A percentile compares a stretch with the other conserved stretches of the same genome.
These are phyloP conservation scores for Gigaspora rosea DNA, from an alignment of 192 early-diverging fungal species.

Conservation along the genomic window DNA sequence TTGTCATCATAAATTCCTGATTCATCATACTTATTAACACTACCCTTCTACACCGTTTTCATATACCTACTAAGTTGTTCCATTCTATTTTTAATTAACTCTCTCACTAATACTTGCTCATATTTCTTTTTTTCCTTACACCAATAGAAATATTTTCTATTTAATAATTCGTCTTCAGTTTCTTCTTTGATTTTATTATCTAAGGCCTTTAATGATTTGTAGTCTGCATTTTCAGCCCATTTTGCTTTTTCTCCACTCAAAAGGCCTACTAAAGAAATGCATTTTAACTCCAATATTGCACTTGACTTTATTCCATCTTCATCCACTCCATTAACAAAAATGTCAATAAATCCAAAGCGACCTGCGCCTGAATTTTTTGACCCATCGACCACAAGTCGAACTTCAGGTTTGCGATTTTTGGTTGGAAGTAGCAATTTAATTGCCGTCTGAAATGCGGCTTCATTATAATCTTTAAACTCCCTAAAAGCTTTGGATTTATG, in stretches of 20 bases:
- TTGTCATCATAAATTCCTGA: conserved; percentile 11
- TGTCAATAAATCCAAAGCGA: conserved; percentile 36
- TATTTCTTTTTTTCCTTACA: no score
- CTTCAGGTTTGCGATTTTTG: conserved; percentile 33
- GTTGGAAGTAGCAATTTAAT: conserved; percentile 4
- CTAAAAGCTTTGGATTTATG: not conserved
- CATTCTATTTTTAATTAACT: no score
- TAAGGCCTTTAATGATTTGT: no score
- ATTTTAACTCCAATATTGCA: not conserved
- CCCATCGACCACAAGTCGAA: conserved; percentile 37
- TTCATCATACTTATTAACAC: not conserved
- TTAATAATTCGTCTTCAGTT: no score
- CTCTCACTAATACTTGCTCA: no score
- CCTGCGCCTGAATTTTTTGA: conserved; percentile 35
- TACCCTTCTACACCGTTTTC: not conserved
- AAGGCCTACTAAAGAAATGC: conserved; percentile 5
- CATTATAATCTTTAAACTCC: not conserved
- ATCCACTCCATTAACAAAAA: conserved; percentile 30
- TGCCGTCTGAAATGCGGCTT: not conserved
- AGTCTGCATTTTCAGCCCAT: not conserved
- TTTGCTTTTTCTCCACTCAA: not conserved
- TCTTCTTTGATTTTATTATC: no score
- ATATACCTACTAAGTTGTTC: not conserved
- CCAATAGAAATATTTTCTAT: no score
- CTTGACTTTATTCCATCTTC: not conserved